Conservation (phyloP, 768 basidiomycete species). For the button mushroom (Agaricus bisporus) region DNA sequence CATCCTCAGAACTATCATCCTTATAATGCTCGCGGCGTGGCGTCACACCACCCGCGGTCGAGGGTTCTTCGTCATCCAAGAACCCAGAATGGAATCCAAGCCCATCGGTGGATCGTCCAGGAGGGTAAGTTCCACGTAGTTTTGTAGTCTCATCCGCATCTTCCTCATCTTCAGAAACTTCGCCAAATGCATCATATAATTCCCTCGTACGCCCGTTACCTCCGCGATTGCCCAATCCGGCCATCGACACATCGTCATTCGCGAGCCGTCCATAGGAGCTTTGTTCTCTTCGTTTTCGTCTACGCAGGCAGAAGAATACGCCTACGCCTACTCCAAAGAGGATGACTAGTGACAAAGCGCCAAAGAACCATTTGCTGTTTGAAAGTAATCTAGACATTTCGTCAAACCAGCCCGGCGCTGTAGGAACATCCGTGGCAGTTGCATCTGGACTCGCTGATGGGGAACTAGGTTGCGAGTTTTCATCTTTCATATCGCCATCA, state of each 20-base stretch:
- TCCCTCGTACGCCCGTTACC: constrained; percentile 67
- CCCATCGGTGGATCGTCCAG: constrained; percentile 26
- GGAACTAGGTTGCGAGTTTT: constrained; percentile 69
- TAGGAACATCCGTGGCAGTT: constrained; percentile 36
- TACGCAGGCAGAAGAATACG: constrained; percentile 77
- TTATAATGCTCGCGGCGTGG: constrained; percentile 26
- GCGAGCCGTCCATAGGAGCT: constrained; percentile 52
- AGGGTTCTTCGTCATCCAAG: constrained; percentile 69
- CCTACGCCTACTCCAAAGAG: constrained; percentile 66
- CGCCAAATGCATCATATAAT: constrained; percentile 95
- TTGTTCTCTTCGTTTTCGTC: constrained; percentile 32
- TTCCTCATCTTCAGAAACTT: constrained; percentile 76
- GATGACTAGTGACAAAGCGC: constrained; percentile 71
- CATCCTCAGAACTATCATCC: constrained; percentile 31
- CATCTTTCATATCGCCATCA: constrained; percentile 74
- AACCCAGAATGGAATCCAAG: constrained; percentile 74
- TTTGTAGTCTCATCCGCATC: constrained; percentile 70
- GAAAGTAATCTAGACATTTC: constrained; percentile 68
- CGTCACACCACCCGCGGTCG: constrained; percentile 26
- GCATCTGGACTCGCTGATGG: constrained; percentile 30
- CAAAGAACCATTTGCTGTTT: constrained; percentile 86
- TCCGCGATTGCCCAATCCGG: constrained; percentile 40
- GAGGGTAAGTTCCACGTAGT: constrained; percentile 33
- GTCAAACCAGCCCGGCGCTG: constrained; percentile 76
- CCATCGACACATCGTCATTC: constrained; percentile 76